Percentiles rank a stretch among this genome's conserved stretches.
Evolutionary conservation across 176 grass and related monocot species (phyloP).

Genomic region (Musa itinerans): DNA sequence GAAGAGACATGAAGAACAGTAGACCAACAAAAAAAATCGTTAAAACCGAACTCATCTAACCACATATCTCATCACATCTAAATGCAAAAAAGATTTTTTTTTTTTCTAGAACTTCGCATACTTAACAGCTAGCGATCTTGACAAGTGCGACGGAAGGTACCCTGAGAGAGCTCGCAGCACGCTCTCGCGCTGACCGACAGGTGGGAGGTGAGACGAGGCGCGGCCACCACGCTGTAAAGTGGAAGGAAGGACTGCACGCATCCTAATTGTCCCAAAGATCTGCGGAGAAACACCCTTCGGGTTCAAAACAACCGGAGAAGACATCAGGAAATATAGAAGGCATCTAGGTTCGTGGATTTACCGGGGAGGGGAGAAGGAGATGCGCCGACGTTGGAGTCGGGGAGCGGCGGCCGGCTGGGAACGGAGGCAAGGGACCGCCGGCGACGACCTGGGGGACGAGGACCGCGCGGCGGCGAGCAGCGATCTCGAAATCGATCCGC

Average conservation of each 20-base stretch:
- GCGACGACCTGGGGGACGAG: slow-evolving; percentile 9
- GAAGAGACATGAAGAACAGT: no score
- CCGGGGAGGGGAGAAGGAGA: slow-evolving; percentile 20
- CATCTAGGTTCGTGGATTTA: not conserved
- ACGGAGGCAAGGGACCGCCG: not conserved
- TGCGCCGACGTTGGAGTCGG: slow-evolving; percentile 13
- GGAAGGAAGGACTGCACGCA: slow-evolving; percentile 40
- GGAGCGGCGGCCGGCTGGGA: slow-evolving; percentile 13
- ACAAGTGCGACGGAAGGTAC: slow-evolving; percentile 74
- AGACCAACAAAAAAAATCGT: not conserved
- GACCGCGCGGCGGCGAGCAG: slow-evolving; percentile 30
- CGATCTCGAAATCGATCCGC: slow-evolving; percentile 32
- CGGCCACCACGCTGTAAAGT: slow-evolving; percentile 21
- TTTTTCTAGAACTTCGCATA: not conserved
- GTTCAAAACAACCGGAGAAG: not conserved
- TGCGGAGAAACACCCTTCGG: slow-evolving; percentile 8
- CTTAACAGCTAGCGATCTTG: slow-evolving; percentile 17
- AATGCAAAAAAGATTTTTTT: not conserved
- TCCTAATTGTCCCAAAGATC: slow-evolving; percentile 48
- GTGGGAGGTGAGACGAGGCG: slow-evolving; percentile 53
- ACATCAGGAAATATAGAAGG: not conserved
- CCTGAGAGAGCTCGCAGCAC: slow-evolving; percentile 91
- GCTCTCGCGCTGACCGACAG: slow-evolving; percentile 48
- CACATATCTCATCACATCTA: not conserved
- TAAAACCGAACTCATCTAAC: not conserved